Conservation (phyloP, 768 basidiomycete species). For the Melanogaster broomeanus region DNA sequence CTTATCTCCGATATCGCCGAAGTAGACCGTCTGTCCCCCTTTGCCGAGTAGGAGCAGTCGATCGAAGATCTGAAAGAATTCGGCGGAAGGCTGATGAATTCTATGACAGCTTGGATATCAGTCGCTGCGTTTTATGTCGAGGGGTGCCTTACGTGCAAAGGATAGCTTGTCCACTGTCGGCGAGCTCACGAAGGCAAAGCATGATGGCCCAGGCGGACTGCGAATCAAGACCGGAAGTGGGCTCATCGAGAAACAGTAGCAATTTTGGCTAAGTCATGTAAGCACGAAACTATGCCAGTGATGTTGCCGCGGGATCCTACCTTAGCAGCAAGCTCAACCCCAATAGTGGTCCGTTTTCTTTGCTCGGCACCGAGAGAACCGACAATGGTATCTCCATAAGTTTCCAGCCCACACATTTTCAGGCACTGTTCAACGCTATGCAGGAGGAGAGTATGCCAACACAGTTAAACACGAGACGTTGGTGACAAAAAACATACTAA, state of each 20-base stretch:
- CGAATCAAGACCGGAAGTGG: slow-evolving; percentile 85
- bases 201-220: slow-evolving; percentile 87
- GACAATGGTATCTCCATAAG: slow-evolving; percentile 66
- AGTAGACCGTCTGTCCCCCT: slow-evolving; percentile 73
- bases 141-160: slow-evolving; percentile 74
- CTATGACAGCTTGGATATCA: slow-evolving; percentile 20
- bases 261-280: slow-evolving; percentile 56
- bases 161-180: slow-evolving; percentile 83
- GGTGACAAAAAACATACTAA: too few species aligned
- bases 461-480: too few species aligned
- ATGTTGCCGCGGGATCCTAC: slow-evolving; percentile 4
- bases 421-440: slow-evolving; percentile 58
- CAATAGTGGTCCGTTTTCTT: slow-evolving; percentile 83
- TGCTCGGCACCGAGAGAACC: slow-evolving; percentile 70
- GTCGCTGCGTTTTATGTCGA: neutral
- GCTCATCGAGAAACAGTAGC: slow-evolving; percentile 86
- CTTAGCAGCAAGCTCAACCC: slow-evolving; percentile 85
- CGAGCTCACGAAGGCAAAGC: slow-evolving; percentile 71
- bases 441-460: slow-evolving; percentile 26
- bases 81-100: slow-evolving; percentile 70
- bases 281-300: neutral
- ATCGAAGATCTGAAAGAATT: slow-evolving; percentile 83
- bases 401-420: slow-evolving; percentile 64
- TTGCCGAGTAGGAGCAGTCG: slow-evolving; percentile 71
- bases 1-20: slow-evolving; percentile 67